Evolutionary conservation across 2,329 filamentous ascomycete genomes (phyloP), one percentile per base, ranked within the genome.

Genomic region (Penicillium sp.): DNA sequence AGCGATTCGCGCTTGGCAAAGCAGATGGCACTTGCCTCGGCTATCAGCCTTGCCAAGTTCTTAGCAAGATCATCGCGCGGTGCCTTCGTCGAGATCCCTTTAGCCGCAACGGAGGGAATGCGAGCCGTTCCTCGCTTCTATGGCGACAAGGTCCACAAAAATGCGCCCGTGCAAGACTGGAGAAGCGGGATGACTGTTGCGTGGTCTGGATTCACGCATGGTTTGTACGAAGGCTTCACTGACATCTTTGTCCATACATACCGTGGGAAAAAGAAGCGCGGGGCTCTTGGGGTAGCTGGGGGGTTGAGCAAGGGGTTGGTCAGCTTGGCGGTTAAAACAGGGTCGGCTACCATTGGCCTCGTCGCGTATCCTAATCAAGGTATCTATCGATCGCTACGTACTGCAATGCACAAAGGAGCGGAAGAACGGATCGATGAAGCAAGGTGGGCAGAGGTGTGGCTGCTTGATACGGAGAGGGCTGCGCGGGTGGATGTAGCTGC

Each of bases 51-150:
- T 5, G 57, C 57, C 0, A 60, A 61, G 47, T 62, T 63, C 24
- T 51, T 54, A 4, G 59, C 48, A 5, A 49, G 13, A 62, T 72
- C 46, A 45, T 64, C 10, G 63, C 60, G 4, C 55, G 73, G 72
- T 5, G 44, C 65, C 0, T 31, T 71, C 2, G 69, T 76, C 2
- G 72, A 75, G 43, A 56, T 76, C 22, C 74, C 74, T 0, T 58
- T 70, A 4, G 73, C 75, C 1, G 47, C 67, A 1, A 55, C 72
- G 1, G 71, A 76, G 46, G 74, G 73, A 0, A 56, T 76, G 14
- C 64, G 67, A 31, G 65, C 65, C 7, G 58, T 71, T 1, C 75
- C 74, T 0, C 66, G 56, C 13, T 49, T 76, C 4, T 75, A 74
- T 49, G 72, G 74, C 4, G 72, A 75, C 27, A 60, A 71, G 11